Percentiles rank a stretch among this genome's conserved stretches.
phyloP scores from a whole-genome alignment of 768 basidiomycete genomes.

The Termitomyces sp. region DNA sequence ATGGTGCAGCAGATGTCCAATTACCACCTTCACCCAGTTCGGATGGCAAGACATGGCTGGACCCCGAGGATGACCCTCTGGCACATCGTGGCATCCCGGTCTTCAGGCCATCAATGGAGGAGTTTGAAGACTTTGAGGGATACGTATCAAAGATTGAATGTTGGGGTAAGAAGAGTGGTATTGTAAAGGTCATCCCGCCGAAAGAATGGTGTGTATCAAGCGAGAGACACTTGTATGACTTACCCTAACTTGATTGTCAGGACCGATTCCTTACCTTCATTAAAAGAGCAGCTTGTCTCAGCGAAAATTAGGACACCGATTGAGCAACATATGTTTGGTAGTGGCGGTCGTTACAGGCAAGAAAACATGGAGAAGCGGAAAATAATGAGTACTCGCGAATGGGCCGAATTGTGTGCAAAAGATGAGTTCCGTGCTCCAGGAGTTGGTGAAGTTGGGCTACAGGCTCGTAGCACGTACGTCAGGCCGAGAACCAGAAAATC shows the following conservation, averaged over 20 bases:
- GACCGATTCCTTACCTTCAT: slow-evolving; percentile 68
- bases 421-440: slow-evolving; percentile 75
- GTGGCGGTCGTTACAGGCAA: slow-evolving; percentile 82
- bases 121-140: slow-evolving; percentile 88
- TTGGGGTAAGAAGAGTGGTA: slow-evolving; percentile 90
- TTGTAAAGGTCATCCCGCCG: slow-evolving; percentile 95
- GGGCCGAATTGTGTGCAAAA: slow-evolving; percentile 72
- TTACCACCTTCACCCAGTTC: slow-evolving; percentile 60
- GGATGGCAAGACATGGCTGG: slow-evolving; percentile 61
- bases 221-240: neutral
- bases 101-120: slow-evolving; percentile 90
- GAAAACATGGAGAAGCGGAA: slow-evolving; percentile 89
- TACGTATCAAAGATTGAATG: slow-evolving; percentile 85
- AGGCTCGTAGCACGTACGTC: slow-evolving; percentile 34
- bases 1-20: slow-evolving; percentile 50
- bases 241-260: slow-evolving; percentile 26
- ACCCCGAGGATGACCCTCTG: slow-evolving; percentile 76
- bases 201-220: slow-evolving; percentile 68
- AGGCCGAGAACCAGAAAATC: slow-evolving; percentile 33
- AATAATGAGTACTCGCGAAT: slow-evolving; percentile 82
- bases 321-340: slow-evolving; percentile 89
- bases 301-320: slow-evolving; percentile 89
- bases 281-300: slow-evolving; percentile 63
- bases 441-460: slow-evolving; percentile 62
- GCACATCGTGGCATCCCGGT: slow-evolving; percentile 93